phyloP scores from a whole-genome alignment of 2,329 filamentous ascomycete species.

The Rhinocladiella similis region DNA sequence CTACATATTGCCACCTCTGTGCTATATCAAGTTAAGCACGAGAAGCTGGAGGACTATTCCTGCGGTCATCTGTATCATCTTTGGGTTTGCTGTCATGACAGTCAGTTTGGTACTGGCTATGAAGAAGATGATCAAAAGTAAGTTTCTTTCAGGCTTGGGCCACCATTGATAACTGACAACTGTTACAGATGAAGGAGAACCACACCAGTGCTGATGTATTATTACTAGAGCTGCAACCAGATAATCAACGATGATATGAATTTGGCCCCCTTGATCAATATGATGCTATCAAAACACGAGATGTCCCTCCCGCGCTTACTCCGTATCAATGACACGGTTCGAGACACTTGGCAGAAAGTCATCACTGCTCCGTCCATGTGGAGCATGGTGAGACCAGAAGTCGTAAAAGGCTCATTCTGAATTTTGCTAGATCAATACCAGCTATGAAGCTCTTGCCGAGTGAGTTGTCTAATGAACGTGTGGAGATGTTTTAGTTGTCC shows the following conservation, averaged over 20 bases:
- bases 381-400: background rate
- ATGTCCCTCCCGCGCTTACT: too few species aligned
- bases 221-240: background rate
- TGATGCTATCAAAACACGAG: too few species aligned
- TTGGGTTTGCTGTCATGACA: constrained; percentile 77
- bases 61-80: constrained; percentile 69
- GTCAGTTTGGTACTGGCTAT: constrained; percentile 76
- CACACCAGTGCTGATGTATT: constrained; percentile 20
- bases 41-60: constrained; percentile 67
- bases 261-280: background rate
- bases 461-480: too few species aligned
- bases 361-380: constrained; percentile 17
- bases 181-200: constrained; percentile 20
- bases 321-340: background rate
- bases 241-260: background rate
- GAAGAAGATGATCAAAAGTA: constrained; percentile 59
- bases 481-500: too few species aligned
- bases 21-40: constrained; percentile 89
- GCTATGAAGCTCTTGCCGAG: background rate
- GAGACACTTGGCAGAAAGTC: constrained; percentile 17
- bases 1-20: constrained; percentile 91
- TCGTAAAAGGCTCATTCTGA: too few species aligned
- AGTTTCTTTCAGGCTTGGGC: constrained; percentile 9
- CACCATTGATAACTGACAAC: background rate
- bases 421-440: too few species aligned